Conservation (phyloP, 192 early-diverging fungal genomes). For the Coemansia sp. region DNA sequence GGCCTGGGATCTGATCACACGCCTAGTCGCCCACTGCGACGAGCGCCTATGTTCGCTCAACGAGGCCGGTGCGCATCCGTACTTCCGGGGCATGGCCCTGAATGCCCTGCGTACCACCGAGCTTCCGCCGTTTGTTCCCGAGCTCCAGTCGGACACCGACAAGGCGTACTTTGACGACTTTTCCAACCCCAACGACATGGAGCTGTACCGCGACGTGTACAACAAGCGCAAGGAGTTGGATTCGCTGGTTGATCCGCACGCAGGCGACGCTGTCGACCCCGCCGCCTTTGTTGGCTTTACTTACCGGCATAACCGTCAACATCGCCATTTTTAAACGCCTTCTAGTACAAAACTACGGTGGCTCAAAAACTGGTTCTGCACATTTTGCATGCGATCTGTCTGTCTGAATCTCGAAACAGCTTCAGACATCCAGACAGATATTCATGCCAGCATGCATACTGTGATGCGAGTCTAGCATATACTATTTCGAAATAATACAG, state of each 20-base stretch:
- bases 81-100: constrained; percentile 64
- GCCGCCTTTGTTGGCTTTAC: constrained; percentile 87
- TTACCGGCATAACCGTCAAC: constrained; percentile 57
- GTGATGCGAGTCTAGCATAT: no score
- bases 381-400: no score
- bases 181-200: constrained; percentile 63
- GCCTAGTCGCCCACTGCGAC: constrained; percentile 56
- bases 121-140: constrained; percentile 75
- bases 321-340: constrained; percentile 30
- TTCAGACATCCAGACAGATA: no score
- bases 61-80: constrained; percentile 59
- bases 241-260: constrained; percentile 28
- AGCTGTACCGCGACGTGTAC: constrained; percentile 61
- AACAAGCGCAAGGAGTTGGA: constrained; percentile 55
- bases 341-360: background rate
- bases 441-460: no score
- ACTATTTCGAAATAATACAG: no score
- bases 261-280: constrained; percentile 63
- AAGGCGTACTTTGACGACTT: constrained; percentile 85
- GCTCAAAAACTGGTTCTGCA: no score
- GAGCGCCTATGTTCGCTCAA: constrained; percentile 57
- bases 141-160: constrained; percentile 68
- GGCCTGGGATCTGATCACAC: constrained; percentile 75
- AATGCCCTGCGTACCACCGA: constrained; percentile 58
- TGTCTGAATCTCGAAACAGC: no score